A percentile compares a stretch with the other conserved stretches of the same genome.
Conservation (phyloP, 2,329 filamentous ascomycete genomes). For the Tolypocladium endophyticum region DNA sequence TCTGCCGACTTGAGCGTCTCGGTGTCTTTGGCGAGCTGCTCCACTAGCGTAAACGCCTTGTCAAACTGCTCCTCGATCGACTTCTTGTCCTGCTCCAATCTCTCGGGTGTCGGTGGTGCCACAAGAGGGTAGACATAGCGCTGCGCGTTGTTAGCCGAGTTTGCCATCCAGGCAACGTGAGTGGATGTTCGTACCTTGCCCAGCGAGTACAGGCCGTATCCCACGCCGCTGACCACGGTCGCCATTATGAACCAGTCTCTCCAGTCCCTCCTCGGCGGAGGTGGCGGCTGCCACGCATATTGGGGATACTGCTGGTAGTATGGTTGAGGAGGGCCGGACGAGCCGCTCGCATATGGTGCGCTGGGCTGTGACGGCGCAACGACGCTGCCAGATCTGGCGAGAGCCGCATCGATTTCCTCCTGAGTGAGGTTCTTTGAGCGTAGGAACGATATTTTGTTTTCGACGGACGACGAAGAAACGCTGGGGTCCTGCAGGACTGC, state of each 20-base stretch:
- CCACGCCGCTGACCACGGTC: constrained; percentile 79
- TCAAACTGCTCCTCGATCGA: constrained; percentile 89
- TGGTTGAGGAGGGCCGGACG: constrained; percentile 30
- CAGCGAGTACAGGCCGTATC: constrained; percentile 80
- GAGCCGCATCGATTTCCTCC: constrained; percentile 81
- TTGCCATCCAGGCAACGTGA: neutral
- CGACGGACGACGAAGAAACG: constrained; percentile 78
- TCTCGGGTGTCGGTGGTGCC: constrained; percentile 84
- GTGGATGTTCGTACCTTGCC: constrained; percentile 55
- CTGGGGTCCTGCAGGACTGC: constrained; percentile 89
- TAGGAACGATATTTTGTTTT: constrained; percentile 86
- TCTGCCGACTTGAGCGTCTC: constrained; percentile 79
- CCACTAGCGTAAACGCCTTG: constrained; percentile 79
- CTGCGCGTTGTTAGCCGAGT: constrained; percentile 26
- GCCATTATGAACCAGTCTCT: constrained; percentile 99
- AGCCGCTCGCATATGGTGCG: constrained; percentile 31
- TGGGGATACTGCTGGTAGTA: constrained; percentile 39
- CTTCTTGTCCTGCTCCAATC: constrained; percentile 88
- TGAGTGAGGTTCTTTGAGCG: constrained; percentile 95
- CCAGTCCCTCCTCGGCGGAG: constrained; percentile 77
- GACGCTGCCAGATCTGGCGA: constrained; percentile 57
- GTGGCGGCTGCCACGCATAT: constrained; percentile 47
- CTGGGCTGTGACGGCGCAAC: constrained; percentile 29
- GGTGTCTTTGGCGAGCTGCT: constrained; percentile 87
- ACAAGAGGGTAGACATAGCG: constrained; percentile 88